Base-by-base conservation (phyloP, 2,329 filamentous ascomycete species). In the Beauveria pseudobassiana region DNA sequence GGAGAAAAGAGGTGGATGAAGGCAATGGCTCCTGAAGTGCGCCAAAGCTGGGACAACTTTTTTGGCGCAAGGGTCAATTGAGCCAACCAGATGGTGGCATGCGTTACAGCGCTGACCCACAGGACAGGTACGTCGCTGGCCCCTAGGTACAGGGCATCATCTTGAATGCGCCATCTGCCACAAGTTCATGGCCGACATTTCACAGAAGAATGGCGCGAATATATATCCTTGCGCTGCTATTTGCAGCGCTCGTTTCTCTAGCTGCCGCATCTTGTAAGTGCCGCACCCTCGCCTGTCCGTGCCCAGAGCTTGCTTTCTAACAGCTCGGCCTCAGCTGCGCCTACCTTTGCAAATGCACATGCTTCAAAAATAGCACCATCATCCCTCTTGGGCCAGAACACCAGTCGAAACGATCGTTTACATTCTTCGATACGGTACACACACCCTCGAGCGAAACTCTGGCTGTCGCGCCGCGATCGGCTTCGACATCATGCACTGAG, bases 301-400 rank as follows among this genome's bases (percentile, higher is more conserved):
- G 38, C 46, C 45, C 43, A 52, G 24, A 7, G 18, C 1, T n/a
- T 38, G 9, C 45, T 65, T 62, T 64, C 70, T 70, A 64, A 72
- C 65, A 59, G 43, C 28, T 40, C 6, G 22, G 60, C 12, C 42
- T 16, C 68, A 87, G 84, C 81, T 38, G 80, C 83, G 49, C 84
- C 83, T 20, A 83, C 82, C 2, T 88, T 71, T 88, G 85, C 78
- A 88, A 88, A 79, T 88, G 85, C 75, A 87, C 84, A 67, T 88
- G 85, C 76, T 86, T 86, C 76, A 84, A 83, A 67, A 87, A 88
- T 76, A 86, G 82, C 78, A 87, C 84, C 66, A 86, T 88, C 68
- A 86, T 88, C 69, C 78, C 82, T 16, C 79, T 87, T 10, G 82
- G 78, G n/a, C 79, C 81, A 3, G 73, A 78, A 63, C 68, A 73